These are phyloP conservation scores for Silene latifolia DNA, from an alignment of 148 eudicot genomes.

Conservation along the genomic window DNA sequence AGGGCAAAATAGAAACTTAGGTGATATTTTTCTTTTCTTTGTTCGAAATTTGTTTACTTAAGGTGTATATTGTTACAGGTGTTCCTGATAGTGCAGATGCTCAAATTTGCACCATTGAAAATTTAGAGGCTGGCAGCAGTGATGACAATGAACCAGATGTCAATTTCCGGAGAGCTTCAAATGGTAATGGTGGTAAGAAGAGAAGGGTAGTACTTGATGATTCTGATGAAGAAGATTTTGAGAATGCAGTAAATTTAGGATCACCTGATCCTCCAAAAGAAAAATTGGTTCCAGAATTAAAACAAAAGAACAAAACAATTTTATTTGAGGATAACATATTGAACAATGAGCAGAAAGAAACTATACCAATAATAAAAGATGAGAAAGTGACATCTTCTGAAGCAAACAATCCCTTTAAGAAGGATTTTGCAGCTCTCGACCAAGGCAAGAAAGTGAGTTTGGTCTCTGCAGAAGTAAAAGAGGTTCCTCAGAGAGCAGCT, in stretches of 20 bases:
- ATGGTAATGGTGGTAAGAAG: constrained; percentile 73
- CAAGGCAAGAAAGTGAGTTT: constrained; percentile 27
- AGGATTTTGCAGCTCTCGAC: constrained; percentile 31
- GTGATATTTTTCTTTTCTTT: neutral
- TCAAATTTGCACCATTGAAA: constrained; percentile 59
- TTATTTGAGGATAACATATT: constrained; percentile 30
- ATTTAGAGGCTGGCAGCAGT: constrained; percentile 53
- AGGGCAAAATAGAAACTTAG: neutral
- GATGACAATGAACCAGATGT: constrained; percentile 65
- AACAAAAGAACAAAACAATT: constrained; percentile 30
- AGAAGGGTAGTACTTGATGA: constrained; percentile 77
- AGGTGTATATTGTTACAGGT: constrained; percentile 7
- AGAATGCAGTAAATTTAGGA: constrained; percentile 68
- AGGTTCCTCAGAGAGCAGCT: constrained; percentile 21
- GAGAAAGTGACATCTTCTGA: constrained; percentile 31
- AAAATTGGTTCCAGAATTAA: constrained; percentile 31
- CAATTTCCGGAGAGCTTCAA: constrained; percentile 68
- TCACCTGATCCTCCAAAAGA: constrained; percentile 77
- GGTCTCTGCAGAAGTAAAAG: constrained; percentile 34
- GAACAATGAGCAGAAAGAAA: constrained; percentile 38
- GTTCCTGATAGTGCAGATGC: constrained; percentile 64
- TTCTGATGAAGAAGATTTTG: constrained; percentile 83
- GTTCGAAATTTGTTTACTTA: constrained; percentile 9
- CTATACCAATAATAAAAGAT: constrained; percentile 41
- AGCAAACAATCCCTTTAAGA: constrained; percentile 22